Evolutionary conservation across 2,329 filamentous ascomycete genomes (phyloP).

Genomic region (Helotiales sp.): DNA sequence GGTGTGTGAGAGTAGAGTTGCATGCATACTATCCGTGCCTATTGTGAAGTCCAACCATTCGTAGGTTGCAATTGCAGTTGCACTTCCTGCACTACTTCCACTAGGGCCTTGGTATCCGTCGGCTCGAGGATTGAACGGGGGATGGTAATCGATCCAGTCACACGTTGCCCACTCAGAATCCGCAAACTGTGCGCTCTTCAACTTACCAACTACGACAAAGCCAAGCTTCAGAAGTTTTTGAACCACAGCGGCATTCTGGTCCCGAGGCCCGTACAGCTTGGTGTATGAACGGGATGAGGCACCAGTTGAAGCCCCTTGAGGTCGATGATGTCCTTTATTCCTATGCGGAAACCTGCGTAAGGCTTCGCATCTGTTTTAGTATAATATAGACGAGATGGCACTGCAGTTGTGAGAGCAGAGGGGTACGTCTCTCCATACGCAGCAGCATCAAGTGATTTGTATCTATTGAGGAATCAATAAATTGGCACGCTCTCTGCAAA

Average conservation of each 20-base stretch:
- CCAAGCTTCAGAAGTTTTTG: background rate
- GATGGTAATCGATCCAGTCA: background rate
- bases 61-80: background rate
- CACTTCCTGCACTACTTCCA: background rate
- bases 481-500: background rate
- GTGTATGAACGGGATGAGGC: background rate
- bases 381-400: background rate
- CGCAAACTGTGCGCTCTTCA: background rate
- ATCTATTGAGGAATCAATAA: background rate
- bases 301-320: background rate
- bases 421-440: conserved; percentile 1
- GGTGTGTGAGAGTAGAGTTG: background rate
- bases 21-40: background rate
- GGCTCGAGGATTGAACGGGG: background rate
- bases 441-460: background rate
- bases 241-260: background rate
- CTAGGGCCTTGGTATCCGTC: background rate
- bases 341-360: background rate
- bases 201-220: background rate
- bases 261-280: background rate
- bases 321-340: background rate
- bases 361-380: background rate
- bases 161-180: background rate
- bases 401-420: background rate
- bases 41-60: background rate